Base-by-base conservation (phyloP, 2,329 filamentous ascomycete genomes). In the Phyllosticta ampelicida region DNA sequence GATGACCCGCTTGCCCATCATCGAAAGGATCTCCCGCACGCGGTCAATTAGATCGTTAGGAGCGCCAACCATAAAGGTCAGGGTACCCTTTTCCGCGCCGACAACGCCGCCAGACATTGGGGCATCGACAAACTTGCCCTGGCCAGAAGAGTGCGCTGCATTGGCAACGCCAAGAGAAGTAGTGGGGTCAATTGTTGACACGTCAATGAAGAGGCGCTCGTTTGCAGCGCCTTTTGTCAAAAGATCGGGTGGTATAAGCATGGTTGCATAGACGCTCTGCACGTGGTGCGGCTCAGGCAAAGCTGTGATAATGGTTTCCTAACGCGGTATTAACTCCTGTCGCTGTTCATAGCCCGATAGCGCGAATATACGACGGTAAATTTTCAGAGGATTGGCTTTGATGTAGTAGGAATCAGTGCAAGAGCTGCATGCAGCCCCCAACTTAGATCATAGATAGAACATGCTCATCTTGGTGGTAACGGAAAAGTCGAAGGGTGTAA, bases 91-190 rank as follows among this genome's bases (percentile, higher is more conserved):
- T 5, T 84, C 79, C 10, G 94, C 94, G 50, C 92, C 94, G 5
- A 97, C 90, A 0, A 96, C 91, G 54, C 94, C 94, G 53, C 94
- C 94, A 0, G 92, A 97, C 86, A 99, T 96, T 51, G 94, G 94
- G 2, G 94, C 92, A 70, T 99, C 94, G 60, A 96, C 85, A 68
- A 97, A 96, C 55, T 79, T 80, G 56, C 89, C 89, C 68, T 86
- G 81, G 1, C 82, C 78, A 1, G 83, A 83, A 5, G 81, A 80
- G 59, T 78, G 81, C 1, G 95, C 85, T 21, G 80, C 79, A 61
- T 84, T 78, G 20, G 90, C 90, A 5, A 97, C 86, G 63, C 84
- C 80, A 48, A 83, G 83, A 1, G 91, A 96, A 2, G 90, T 89
- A 29, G 84, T 84, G 0, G 91, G 90, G 72, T 97, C 94, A 68